phyloP scores from a whole-genome alignment of 2,329 filamentous ascomycete genomes.

The Diplodia sapinea region DNA sequence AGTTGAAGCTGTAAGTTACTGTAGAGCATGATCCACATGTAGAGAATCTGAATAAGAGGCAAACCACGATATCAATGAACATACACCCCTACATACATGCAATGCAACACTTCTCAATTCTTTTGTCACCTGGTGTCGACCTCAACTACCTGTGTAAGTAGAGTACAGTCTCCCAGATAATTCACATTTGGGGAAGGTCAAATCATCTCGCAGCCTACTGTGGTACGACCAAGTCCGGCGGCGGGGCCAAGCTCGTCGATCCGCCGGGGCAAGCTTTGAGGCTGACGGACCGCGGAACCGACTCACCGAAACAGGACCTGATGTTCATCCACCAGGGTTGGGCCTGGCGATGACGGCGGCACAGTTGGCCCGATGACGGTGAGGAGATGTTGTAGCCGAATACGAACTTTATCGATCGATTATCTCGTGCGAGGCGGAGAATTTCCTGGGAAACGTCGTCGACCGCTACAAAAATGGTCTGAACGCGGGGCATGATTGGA shows the following conservation, averaged over 20 bases:
- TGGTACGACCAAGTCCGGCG: neutral
- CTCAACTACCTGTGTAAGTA: neutral
- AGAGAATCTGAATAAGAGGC: neutral
- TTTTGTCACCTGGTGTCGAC: neutral
- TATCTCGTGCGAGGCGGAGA: neutral
- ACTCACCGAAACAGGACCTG: slow-evolving; percentile 4
- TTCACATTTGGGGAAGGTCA: neutral
- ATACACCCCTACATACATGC: neutral
- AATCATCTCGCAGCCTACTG: neutral
- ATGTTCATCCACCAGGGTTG: neutral
- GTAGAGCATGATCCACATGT: neutral
- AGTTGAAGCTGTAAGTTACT: neutral
- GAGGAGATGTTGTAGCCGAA: slow-evolving; percentile 1
- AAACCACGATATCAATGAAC: neutral
- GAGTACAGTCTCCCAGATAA: neutral
- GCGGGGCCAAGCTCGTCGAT: slow-evolving; percentile 6
- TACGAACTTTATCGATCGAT: slow-evolving; percentile 23
- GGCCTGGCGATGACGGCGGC: neutral
- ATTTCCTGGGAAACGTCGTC: slow-evolving; percentile 1
- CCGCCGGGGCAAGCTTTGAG: slow-evolving; percentile 20
- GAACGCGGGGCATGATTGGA: slow-evolving; percentile 19
- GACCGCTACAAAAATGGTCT: slow-evolving; percentile 9
- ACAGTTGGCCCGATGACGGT: neutral
- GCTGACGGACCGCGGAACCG: slow-evolving; percentile 3
- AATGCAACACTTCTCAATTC: no score